These are phyloP conservation scores for Phytophthora europaea DNA, from an alignment of 352 stramenopile species.

Conservation along the genomic window DNA sequence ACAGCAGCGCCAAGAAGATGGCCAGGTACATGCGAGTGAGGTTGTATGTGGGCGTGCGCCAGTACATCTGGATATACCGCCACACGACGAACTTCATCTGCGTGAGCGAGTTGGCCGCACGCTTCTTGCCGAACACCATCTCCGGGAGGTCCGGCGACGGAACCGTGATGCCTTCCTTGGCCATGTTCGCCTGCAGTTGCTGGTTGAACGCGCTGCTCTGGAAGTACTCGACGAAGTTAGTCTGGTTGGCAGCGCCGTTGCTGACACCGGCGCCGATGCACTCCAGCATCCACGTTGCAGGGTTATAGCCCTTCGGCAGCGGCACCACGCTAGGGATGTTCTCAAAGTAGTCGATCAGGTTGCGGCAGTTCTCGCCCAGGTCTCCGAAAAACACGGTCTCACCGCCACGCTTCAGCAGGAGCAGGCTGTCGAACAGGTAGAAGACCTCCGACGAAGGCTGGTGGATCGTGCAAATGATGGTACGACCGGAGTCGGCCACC, in stretches of 20 bases:
- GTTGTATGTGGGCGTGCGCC: conserved; percentile 75
- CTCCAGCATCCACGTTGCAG: conserved; percentile 88
- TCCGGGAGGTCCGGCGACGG: conserved; percentile 27
- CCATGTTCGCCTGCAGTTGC: conserved; percentile 8
- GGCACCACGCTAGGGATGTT: conserved; percentile 44
- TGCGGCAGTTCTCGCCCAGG: conserved; percentile 36
- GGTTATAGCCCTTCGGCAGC: conserved; percentile 44
- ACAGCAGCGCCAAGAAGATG: conserved; percentile 71
- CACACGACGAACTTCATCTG: conserved; percentile 29
- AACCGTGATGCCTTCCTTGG: conserved; percentile 25
- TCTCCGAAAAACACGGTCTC: conserved; percentile 23
- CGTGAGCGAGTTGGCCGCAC: conserved; percentile 24
- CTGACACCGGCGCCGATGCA: conserved; percentile 59
- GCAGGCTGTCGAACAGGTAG: conserved; percentile 78
- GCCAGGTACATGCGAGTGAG: conserved; percentile 65
- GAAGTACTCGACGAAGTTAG: conserved; percentile 28
- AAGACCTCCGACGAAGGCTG: conserved; percentile 87
- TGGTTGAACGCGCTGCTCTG: conserved; percentile 11
- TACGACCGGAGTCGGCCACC: conserved; percentile 15
- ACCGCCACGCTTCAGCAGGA: conserved; percentile 66
- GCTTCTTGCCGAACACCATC: conserved; percentile 40
- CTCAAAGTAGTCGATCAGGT: conserved; percentile 33
- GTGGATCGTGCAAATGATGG: conserved; percentile 88
- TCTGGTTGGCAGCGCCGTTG: conserved; percentile 10
- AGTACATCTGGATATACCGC: conserved; percentile 43